Conservation (phyloP, 306 rosid genomes). For the Malus asiatica region DNA sequence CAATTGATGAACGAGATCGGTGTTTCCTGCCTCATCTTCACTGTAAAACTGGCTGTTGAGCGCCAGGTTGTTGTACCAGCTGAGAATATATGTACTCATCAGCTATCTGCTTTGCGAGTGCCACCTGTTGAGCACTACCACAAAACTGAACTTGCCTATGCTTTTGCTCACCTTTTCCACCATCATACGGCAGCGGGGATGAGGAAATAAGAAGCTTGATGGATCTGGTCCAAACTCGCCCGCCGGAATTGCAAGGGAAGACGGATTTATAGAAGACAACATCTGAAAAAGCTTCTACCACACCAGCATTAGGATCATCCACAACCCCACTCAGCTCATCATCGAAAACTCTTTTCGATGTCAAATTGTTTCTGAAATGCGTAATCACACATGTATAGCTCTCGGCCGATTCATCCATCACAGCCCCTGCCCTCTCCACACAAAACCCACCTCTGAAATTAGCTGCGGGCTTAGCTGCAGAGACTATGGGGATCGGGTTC, state of each 20-base stretch:
- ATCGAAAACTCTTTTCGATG: constrained; percentile 30
- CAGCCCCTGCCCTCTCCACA: constrained; percentile 14
- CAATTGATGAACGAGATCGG: constrained; percentile 10
- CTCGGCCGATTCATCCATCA: constrained; percentile 41
- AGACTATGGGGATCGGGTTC: constrained; percentile 49
- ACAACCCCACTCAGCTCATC: constrained; percentile 26
- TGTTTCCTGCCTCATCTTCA: constrained; percentile 16
- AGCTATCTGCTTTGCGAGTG: constrained; percentile 84
- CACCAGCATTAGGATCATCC: not conserved
- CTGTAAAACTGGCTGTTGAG: constrained; percentile 41
- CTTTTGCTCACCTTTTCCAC: constrained; percentile 86
- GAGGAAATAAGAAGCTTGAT: too few relatives aligned
- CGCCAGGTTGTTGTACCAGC: constrained; percentile 57
- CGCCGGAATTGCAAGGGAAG: too few relatives aligned
- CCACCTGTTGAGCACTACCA: constrained; percentile 89
- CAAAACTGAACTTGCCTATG: constrained; percentile 87
- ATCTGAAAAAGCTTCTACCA: not conserved
- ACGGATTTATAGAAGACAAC: too few relatives aligned
- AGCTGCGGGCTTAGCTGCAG: constrained; percentile 58
- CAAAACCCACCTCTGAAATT: constrained; percentile 39
- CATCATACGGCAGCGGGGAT: constrained; percentile 13
- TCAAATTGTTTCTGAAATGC: constrained; percentile 28
- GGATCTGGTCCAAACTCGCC: too few relatives aligned
- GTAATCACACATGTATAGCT: constrained; percentile 56
- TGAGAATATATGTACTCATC: constrained; percentile 91